These are phyloP conservation scores for Aspergillus awamori DNA, from an alignment of 2,329 filamentous ascomycete species.

Conservation along the genomic window DNA sequence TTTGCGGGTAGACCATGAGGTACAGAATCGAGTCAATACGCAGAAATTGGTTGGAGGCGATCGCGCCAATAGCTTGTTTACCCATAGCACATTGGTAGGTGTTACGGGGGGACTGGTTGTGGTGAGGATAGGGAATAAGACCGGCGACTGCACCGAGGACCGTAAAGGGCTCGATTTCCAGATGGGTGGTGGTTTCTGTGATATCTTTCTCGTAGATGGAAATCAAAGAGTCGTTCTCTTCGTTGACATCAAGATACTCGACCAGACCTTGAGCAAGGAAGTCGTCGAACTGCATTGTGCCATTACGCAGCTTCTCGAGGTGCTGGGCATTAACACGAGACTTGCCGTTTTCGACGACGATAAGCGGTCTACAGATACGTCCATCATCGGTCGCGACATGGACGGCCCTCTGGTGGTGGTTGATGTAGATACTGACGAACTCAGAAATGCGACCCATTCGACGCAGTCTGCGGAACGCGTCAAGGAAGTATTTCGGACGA, in stretches of 20 bases:
- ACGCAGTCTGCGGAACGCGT: constrained; percentile 81
- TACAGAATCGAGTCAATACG: constrained; percentile 95
- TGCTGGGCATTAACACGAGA: constrained; percentile 79
- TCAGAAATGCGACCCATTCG: constrained; percentile 91
- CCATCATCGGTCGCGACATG: constrained; percentile 98
- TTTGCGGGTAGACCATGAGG: constrained; percentile 95
- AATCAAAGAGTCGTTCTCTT: constrained; percentile 95
- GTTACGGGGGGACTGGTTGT: constrained; percentile 98
- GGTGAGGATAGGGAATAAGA: constrained; percentile 95
- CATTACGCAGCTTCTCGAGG: constrained; percentile 77
- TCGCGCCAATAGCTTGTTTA: constrained; percentile 98
- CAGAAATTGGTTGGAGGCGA: constrained; percentile 97
- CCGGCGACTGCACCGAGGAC: constrained; percentile 94
- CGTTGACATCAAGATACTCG: constrained; percentile 97
- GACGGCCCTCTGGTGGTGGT: constrained; percentile 86
- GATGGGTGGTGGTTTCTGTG: constrained; percentile 79
- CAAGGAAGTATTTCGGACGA: constrained; percentile 82
- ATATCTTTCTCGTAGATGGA: constrained; percentile 87
- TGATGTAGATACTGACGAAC: constrained; percentile 95
- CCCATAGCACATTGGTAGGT: constrained; percentile 99
- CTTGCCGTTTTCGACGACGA: constrained; percentile 86
- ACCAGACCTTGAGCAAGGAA: constrained; percentile 88
- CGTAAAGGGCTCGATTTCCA: constrained; percentile 98
- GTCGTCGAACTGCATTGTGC: constrained; percentile 88
- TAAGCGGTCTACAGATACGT: constrained; percentile 91